These are phyloP conservation scores for Calonectria pauciramosa DNA, from an alignment of 2,329 filamentous ascomycete genomes.

Conservation along the genomic window DNA sequence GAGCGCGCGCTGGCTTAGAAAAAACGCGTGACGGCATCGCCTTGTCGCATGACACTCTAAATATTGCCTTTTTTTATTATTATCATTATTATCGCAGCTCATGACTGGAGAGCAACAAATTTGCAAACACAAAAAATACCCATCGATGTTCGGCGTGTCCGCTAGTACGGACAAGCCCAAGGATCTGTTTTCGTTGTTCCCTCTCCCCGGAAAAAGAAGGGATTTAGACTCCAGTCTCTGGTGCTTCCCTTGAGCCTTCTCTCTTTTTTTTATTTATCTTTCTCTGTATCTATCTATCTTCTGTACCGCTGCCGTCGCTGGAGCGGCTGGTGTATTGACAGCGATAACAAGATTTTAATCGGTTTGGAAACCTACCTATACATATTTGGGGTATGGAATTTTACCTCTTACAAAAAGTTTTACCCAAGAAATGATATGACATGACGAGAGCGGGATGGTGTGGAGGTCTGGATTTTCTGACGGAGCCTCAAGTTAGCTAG, in stretches of 20 bases:
- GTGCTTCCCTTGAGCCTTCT: neutral
- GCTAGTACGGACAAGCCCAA: conserved; percentile 10
- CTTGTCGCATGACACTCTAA: conserved; percentile 35
- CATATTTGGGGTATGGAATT: conserved; percentile 29
- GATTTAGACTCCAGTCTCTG: neutral
- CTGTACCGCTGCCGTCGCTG: conserved; percentile 9
- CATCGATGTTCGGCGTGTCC: conserved; percentile 19
- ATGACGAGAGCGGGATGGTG: neutral
- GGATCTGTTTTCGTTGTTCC: conserved; percentile 1
- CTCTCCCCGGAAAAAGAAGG: neutral
- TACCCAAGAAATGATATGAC: neutral
- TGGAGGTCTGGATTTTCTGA: neutral
- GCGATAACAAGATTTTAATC: conserved; percentile 33
- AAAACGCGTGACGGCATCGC: conserved; percentile 20
- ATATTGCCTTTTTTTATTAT: conserved; percentile 22
- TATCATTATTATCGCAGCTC: conserved; percentile 14
- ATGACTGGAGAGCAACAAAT: conserved; percentile 12
- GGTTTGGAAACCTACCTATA: conserved; percentile 27
- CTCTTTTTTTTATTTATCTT: conserved; percentile 14
- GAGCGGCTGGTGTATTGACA: conserved; percentile 23
- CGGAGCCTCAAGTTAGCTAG: conserved; percentile 18
- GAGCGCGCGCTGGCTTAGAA: conserved; percentile 43
- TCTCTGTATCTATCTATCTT: conserved; percentile 20
- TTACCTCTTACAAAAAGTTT: neutral
- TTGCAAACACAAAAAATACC: neutral